Evolutionary conservation across 768 basidiomycete genomes (phyloP).

Genomic region (Pleurotus eryngii): DNA sequence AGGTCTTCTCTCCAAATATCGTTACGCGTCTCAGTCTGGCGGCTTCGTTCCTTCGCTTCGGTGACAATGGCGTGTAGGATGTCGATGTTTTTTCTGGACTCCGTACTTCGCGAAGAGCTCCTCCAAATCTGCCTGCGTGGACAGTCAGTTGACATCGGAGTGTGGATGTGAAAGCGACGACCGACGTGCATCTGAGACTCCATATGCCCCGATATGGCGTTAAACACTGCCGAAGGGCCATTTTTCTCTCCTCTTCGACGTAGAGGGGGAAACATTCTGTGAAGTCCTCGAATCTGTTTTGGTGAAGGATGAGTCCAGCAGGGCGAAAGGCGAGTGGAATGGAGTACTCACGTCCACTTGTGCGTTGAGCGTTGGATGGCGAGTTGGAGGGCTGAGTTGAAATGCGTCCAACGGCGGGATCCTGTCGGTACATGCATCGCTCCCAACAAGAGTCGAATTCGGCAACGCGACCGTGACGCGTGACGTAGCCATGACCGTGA

Average conservation of each 20-base stretch:
- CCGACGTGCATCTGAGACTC: slow-evolving; percentile 28
- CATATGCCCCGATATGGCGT: slow-evolving; percentile 68
- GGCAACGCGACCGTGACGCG: slow-evolving; percentile 1
- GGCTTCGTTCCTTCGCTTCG: slow-evolving; percentile 60
- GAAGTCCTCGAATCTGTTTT: slow-evolving; percentile 49
- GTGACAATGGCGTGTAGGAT: slow-evolving; percentile 64
- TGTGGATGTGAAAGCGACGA: slow-evolving; percentile 6
- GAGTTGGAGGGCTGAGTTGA: slow-evolving; percentile 52
- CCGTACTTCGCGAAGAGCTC: slow-evolving; percentile 66
- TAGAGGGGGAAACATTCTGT: slow-evolving; percentile 66
- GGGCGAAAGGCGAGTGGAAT: neutral
- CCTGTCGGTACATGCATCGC: slow-evolving; percentile 44
- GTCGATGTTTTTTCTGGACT: slow-evolving; percentile 66
- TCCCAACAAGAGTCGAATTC: slow-evolving; percentile 5
- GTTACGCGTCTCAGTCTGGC: slow-evolving; percentile 39
- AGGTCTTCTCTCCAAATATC: slow-evolving; percentile 68
- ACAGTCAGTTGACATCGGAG: neutral
- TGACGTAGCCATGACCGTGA: slow-evolving; percentile 5
- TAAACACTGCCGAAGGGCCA: slow-evolving; percentile 56
- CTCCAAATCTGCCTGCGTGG: slow-evolving; percentile 56
- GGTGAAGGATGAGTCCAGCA: too few species aligned
- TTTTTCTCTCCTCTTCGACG: slow-evolving; percentile 64
- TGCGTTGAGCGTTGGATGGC: slow-evolving; percentile 53
- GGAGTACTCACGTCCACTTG: slow-evolving; percentile 53
- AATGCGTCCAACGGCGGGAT: slow-evolving; percentile 54